Evolutionary conservation across 768 basidiomycete species (phyloP), one percentile per base, ranked within the genome.

Genomic region (Panaeolus cyanescens): DNA sequence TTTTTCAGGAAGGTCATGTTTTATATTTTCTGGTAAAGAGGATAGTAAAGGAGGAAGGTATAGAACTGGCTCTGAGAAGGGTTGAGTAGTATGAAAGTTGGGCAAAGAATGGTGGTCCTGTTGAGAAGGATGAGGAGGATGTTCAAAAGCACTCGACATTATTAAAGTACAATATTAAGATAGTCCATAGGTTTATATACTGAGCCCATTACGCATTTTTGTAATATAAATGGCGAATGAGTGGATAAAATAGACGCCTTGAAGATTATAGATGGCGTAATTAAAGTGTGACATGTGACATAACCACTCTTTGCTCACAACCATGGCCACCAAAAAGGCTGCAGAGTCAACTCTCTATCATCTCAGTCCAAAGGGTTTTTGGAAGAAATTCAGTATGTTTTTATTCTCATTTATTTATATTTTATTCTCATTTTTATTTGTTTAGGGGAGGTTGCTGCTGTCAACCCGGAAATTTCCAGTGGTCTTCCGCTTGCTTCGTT

Each of bases 331-430:
- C 62, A 91, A 86, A 79, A 93, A 88, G 77, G 87, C 82, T 30
- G 92, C 93, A 65, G 93, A 97, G 71, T 88, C 90, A 34, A 95
- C 92, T 2, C 83, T 94, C 45, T 97, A 97, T 76, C 95, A 97
- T 72, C 85, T 94, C 68, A 86, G 85, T 68, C 89, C 91, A 25
- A 88, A 90, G 75, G 95, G 95, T 8, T 96, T 96, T 74, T 96
- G 95, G 95, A 96, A 96, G 86, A 94, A 91, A 80, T 94, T 97
- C 71, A 87, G 95, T 95, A 67, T 62, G 93, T 81, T 63, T 36
- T 2, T 32, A 2, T 40, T 10, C 9, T 34, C 30, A 39, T 19
- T 58, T 19, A n/a, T 42, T 22, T 31, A 19, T 30, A 5, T 0
- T 37, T 37, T 19, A 40, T 25, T 61, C 30, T 63, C 56, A 64